Base-by-base conservation (phyloP, 208 protist genomes). In the Trypanosoma congolense region DNA sequence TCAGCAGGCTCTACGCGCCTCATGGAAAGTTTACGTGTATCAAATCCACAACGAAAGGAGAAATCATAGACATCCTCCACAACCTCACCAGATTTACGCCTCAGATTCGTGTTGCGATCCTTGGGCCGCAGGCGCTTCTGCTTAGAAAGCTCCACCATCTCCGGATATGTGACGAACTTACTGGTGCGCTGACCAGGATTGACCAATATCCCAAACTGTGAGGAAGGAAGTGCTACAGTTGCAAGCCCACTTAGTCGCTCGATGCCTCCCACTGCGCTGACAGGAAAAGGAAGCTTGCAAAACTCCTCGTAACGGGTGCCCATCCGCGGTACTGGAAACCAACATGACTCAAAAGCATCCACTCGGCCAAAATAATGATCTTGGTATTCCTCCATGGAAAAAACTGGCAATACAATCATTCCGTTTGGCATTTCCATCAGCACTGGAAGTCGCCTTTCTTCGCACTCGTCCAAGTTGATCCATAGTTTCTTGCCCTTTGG, bases 121-220 rank as follows among this genome's bases (percentile, higher is more conserved):
- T 73, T 77, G 12, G 58, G 65, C 46, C 66, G 55, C 67, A 45
- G 63, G 54, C 47, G 28, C 54, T 50, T 56, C 63, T 75, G 70
- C 52, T 68, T 70, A 16, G 83, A 56, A 31, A 95, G 54, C 26
- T 84, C 58, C 26, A 92, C 80, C 83, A 92, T 87, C 55, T 95
- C 88, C 1, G 88, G 83, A 38, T 92, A 95, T 2, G 88, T 92
- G 21, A 95, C 52, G 51, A 95, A 92, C 70, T 95, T 95, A 62
- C 82, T 91, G 24, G 75, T 78, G 41, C 70, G 77, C 70, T 90
- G 80, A 3, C 84, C 79, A 2, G 88, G 80, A 42, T 95, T 95
- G 12, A 95, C 41, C 5, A 90, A 51, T 29, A 95, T 75, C 19
- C 67, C 82, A 43, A 90, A 75, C 65, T 86, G 77, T 9, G 56